Evolutionary conservation across 73 alveolate genomes (phyloP), one percentile per base, ranked within the genome.

Genomic region (Paramecium octaurelia): DNA sequence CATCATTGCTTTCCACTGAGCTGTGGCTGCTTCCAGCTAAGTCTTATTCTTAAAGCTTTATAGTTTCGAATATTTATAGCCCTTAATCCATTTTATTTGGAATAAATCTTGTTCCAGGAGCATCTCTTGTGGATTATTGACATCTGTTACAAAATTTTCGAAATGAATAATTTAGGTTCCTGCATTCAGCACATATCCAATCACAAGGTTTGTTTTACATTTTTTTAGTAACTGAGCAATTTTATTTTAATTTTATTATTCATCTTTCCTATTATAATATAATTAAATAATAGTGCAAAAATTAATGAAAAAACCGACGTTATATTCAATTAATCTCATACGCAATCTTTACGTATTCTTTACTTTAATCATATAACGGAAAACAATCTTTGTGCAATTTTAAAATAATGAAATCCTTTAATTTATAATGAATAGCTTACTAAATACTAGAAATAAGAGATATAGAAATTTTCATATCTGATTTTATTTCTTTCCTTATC

Each of bases 121-220:
- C 50, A 80, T 80, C 91, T 24, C 91, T 59, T 16, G 91, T 14
- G 18, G 76, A 42, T 48, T 44, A 80, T 24, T 97, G 93, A 95
- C 99, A 97, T 92, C 98, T 95, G 92, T 97, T 97, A 76, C 99
- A 97, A 10, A 50, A 38, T 89, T 92, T 95, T 64, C 99, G 88
- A 60, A 97, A 97, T n/a, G 98, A 83, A 71, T 96, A 97, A 93
- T 97, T 97, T 38, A 96, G 85, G 80, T 97, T 97, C n/a, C 84
- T 86, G 93, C 99, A 97, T 58, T 93, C 46, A 59, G 68, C 87
- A 84, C 99, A 97, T 31, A 94, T 85, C 99, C 99, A 97, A 89
- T 97, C 99, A 64, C 99, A 98, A 69, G 94, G 95, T 93, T 97
- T 95, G 27, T 14, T 36, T 40, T 73, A 73, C 87, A 73, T 73